Conservation (phyloP, 2,329 filamentous ascomycete genomes). For the Verticillium dahliae region DNA sequence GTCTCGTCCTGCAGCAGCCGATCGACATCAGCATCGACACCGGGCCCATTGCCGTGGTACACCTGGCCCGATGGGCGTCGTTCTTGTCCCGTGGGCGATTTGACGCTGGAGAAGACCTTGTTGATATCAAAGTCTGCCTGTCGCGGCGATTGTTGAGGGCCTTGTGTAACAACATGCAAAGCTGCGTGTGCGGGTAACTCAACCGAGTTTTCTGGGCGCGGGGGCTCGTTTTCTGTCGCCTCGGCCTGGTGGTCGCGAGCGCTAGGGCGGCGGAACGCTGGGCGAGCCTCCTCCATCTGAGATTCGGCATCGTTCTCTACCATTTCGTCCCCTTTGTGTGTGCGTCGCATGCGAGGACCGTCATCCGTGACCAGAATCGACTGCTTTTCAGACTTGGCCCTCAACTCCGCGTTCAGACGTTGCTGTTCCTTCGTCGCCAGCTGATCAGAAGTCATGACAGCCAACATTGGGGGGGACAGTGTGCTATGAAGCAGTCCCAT, state of each 20-base stretch:
- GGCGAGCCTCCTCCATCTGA: slow-evolving; percentile 24
- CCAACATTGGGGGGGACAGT: slow-evolving; percentile 68
- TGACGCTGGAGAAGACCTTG: slow-evolving; percentile 77
- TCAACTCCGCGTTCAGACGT: slow-evolving; percentile 67
- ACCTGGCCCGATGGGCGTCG: slow-evolving; percentile 42
- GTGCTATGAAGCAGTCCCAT: slow-evolving; percentile 67
- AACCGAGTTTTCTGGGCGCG: slow-evolving; percentile 6
- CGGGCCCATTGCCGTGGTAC: slow-evolving; percentile 42
- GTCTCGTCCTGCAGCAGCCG: slow-evolving; percentile 75
- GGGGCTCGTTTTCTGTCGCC: background rate
- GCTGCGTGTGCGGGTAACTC: slow-evolving; percentile 26
- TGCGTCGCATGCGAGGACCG: slow-evolving; percentile 73
- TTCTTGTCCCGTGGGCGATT: slow-evolving; percentile 56
- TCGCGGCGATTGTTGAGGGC: slow-evolving; percentile 45
- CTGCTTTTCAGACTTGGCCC: slow-evolving; percentile 72
- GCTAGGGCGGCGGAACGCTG: slow-evolving; percentile 26
- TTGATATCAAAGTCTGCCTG: slow-evolving; percentile 71
- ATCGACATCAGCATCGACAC: slow-evolving; percentile 83
- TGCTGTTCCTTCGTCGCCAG: slow-evolving; percentile 90
- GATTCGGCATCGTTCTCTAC: slow-evolving; percentile 65
- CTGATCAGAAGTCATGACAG: slow-evolving; percentile 83
- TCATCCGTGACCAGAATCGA: slow-evolving; percentile 76
- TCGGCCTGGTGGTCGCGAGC: slow-evolving; percentile 6
- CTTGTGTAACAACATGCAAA: slow-evolving; percentile 29
- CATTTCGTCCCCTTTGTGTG: slow-evolving; percentile 91